Evolutionary conservation across 176 grass and related monocot genomes (phyloP).

Genomic region (Oryza brachyantha): DNA sequence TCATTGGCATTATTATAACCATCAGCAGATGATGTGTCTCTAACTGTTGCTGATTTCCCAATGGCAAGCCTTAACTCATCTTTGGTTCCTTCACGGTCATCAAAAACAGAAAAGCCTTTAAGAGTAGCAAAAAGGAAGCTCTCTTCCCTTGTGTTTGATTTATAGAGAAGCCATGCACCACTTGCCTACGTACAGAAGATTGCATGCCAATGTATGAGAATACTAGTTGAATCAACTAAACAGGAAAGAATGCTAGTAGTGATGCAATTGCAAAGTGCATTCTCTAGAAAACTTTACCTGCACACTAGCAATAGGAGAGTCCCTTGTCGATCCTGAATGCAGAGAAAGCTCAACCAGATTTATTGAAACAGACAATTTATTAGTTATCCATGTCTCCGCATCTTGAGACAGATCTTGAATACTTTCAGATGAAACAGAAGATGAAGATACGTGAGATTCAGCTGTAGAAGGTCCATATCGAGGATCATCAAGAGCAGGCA

Average conservation of each 20-base stretch:
- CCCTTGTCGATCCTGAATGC: conserved; percentile 79
- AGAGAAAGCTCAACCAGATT: conserved; percentile 88
- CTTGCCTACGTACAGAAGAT: conserved; percentile 54
- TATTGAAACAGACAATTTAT: conserved; percentile 66
- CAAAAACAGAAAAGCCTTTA: conserved; percentile 94
- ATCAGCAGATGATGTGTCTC: conserved; percentile 49
- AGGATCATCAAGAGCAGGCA: conserved; percentile 66
- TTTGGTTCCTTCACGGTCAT: conserved; percentile 97
- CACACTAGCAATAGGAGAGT: conserved; percentile 80
- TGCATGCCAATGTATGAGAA: conserved; percentile 4
- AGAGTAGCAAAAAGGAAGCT: conserved; percentile 90
- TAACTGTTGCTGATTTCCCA: conserved; percentile 73
- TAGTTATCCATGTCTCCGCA: conserved; percentile 70
- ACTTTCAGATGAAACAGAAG: conserved; percentile 57
- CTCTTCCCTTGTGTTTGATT: conserved; percentile 75
- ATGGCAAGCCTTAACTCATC: conserved; percentile 97
- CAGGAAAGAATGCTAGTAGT: conserved; percentile 18
- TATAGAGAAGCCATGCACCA: conserved; percentile 94
- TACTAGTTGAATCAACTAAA: not conserved
- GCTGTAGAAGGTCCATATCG: conserved; percentile 39
- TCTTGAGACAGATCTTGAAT: conserved; percentile 32
- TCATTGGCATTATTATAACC: conserved; percentile 42
- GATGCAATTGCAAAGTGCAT: conserved; percentile 22
- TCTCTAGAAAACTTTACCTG: conserved; percentile 51
- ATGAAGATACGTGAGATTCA: conserved; percentile 36